Evolutionary conservation across 352 stramenopile species (phyloP).

Genomic region (Aphanomyces stellatus): DNA sequence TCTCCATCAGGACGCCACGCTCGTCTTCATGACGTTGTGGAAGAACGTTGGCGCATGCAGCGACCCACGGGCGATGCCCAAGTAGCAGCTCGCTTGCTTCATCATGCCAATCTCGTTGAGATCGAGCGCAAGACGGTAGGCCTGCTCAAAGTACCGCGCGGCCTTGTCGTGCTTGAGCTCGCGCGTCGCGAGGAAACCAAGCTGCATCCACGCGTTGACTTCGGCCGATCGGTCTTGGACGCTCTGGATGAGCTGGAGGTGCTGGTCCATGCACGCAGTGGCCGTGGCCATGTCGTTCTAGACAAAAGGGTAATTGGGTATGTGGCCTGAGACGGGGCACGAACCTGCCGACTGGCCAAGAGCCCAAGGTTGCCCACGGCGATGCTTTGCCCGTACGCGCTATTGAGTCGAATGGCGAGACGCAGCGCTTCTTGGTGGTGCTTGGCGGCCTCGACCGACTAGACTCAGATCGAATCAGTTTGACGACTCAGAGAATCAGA

Average conservation of each 20-base stretch:
- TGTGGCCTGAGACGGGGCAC: background rate
- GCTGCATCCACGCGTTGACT: constrained; percentile 79
- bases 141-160: constrained; percentile 67
- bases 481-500: too few species aligned
- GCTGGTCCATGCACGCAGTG: constrained; percentile 80
- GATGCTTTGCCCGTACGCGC: constrained; percentile 74
- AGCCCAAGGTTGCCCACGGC: constrained; percentile 82
- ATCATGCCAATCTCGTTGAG: constrained; percentile 48
- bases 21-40: background rate
- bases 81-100: constrained; percentile 78
- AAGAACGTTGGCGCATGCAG: constrained; percentile 43
- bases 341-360: constrained; percentile 61
- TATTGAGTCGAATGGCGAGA: constrained; percentile 78
- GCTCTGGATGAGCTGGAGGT: constrained; percentile 83
- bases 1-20: background rate
- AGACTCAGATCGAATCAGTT: too few species aligned
- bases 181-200: constrained; percentile 64
- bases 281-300: constrained; percentile 64
- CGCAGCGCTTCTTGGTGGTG: constrained; percentile 84
- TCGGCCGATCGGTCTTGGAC: constrained; percentile 68
- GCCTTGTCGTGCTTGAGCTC: constrained; percentile 49
- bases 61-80: constrained; percentile 54
- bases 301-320: background rate
- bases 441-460: constrained; percentile 56
- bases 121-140: constrained; percentile 64